A percentile compares a stretch with the other conserved stretches of the same genome.
Conservation (phyloP, 345 rosid species). For the Corymbia maculata region DNA sequence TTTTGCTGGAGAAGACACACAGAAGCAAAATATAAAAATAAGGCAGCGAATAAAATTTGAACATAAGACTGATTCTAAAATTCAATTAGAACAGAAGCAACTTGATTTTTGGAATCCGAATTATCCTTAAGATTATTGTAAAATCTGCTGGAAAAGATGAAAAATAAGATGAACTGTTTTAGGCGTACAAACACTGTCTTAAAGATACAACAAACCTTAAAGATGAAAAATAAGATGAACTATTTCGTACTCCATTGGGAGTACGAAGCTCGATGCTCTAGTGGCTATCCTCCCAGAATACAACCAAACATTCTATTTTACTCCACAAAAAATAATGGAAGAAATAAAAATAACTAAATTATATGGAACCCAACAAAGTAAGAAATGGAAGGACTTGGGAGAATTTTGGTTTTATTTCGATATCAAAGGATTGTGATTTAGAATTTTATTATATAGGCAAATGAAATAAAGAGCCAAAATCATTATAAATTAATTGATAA, state of each 20-base stretch:
- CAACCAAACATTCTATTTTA: too few species aligned
- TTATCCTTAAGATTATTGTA: not conserved
- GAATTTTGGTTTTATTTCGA: not conserved
- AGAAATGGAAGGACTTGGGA: not conserved
- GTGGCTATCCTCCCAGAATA: not conserved
- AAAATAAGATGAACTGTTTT: rapidly evolving
- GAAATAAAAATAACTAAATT: not conserved
- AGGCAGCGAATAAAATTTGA: not conserved
- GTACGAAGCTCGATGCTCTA: rapidly evolving
- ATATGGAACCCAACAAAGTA: not conserved
- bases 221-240: not conserved
- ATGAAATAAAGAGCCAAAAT: not conserved
- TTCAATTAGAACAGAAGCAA: not conserved
- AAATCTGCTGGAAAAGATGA: not conserved
- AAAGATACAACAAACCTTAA: too few species aligned
- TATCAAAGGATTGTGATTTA: not conserved
- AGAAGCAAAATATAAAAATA: not conserved
- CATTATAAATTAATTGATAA: not conserved
- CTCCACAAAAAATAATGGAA: not conserved
- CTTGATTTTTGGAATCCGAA: not conserved
- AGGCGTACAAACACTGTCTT: rapidly evolving
- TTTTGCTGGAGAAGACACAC: not conserved
- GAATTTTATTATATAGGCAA: not conserved
- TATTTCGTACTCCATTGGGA: rapidly evolving
- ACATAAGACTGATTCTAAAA: not conserved